phyloP scores from a whole-genome alignment of 768 basidiomycete genomes.

The Collybia sp. region DNA sequence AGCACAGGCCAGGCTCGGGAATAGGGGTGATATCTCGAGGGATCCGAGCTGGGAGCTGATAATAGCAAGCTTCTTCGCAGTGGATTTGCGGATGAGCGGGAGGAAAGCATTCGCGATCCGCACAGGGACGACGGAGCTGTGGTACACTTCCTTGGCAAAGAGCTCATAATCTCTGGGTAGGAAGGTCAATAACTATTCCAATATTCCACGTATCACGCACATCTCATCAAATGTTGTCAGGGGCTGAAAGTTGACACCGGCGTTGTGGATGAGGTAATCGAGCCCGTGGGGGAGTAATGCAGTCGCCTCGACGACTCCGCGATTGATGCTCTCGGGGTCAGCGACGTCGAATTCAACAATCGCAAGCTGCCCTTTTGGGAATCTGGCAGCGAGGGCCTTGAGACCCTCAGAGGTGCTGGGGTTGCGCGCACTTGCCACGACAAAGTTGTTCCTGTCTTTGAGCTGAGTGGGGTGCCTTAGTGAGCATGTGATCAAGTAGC shows the following conservation, averaged over 20 bases:
- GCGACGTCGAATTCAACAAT: slow-evolving; percentile 13
- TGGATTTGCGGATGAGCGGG: too few relatives aligned
- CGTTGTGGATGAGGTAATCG: slow-evolving; percentile 2
- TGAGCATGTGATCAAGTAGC: too few relatives aligned
- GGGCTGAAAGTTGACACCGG: neutral
- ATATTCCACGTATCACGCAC: slow-evolving; percentile 4
- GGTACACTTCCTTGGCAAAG: too few relatives aligned
- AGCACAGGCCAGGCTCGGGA: too few relatives aligned
- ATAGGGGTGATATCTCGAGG: too few relatives aligned
- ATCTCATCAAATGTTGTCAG: slow-evolving; percentile 12
- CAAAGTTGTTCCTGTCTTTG: slow-evolving; percentile 14
- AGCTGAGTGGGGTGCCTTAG: slow-evolving; percentile 7
- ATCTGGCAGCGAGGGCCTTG: slow-evolving; percentile 3
- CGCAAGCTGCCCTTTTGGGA: slow-evolving; percentile 9
- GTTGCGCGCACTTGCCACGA: slow-evolving; percentile 16
- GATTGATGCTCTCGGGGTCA: slow-evolving; percentile 8
- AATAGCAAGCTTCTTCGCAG: too few relatives aligned
- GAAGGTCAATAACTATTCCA: too few relatives aligned
- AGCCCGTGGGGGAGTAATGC: slow-evolving; percentile 13
- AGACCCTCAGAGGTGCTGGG: slow-evolving; percentile 5
- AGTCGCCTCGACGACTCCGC: slow-evolving; percentile 8
- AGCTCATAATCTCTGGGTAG: too few relatives aligned
- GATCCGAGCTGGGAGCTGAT: too few relatives aligned
- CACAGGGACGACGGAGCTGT: too few relatives aligned
- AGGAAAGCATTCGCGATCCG: too few relatives aligned